phyloP scores from a whole-genome alignment of 768 basidiomycete genomes.

The Kwoniella bestiolae region DNA sequence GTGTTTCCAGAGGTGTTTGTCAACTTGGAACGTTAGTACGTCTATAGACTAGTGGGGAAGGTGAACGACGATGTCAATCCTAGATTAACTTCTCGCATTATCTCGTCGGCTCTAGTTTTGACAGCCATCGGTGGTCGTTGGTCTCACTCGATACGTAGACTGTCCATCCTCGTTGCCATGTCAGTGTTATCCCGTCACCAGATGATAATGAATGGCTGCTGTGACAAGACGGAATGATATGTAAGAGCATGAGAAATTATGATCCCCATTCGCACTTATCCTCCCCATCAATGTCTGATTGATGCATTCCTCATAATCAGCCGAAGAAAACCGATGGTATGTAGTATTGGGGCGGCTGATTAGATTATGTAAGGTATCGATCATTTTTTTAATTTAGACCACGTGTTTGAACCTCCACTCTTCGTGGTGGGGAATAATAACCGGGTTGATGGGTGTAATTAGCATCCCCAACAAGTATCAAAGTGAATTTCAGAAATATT shows the following conservation, averaged over 20 bases:
- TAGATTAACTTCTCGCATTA: too few relatives aligned
- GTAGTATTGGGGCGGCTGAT: neutral
- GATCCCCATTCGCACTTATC: neutral
- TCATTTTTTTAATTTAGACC: constrained; percentile 15
- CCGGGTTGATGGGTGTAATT: constrained; percentile 1
- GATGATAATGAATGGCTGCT: too few relatives aligned
- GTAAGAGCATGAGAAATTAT: neutral
- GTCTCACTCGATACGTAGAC: too few relatives aligned
- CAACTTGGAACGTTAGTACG: neutral
- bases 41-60: too few relatives aligned
- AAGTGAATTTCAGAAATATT: neutral
- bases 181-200: too few relatives aligned
- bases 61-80: too few relatives aligned
- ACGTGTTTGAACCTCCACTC: constrained; percentile 14
- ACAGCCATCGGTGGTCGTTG: too few relatives aligned
- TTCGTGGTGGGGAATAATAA: constrained; percentile 4
- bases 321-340: constrained; percentile 20
- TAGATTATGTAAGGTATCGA: constrained; percentile 6
- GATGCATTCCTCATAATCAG: neutral
- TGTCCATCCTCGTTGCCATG: neutral
- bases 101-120: too few relatives aligned
- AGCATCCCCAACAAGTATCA: constrained; percentile 14
- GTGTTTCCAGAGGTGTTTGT: neutral
- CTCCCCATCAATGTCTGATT: neutral
- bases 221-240: neutral